phyloP scores from a whole-genome alignment of 805 yeast genomes.

The Teunomyces panamensis region DNA sequence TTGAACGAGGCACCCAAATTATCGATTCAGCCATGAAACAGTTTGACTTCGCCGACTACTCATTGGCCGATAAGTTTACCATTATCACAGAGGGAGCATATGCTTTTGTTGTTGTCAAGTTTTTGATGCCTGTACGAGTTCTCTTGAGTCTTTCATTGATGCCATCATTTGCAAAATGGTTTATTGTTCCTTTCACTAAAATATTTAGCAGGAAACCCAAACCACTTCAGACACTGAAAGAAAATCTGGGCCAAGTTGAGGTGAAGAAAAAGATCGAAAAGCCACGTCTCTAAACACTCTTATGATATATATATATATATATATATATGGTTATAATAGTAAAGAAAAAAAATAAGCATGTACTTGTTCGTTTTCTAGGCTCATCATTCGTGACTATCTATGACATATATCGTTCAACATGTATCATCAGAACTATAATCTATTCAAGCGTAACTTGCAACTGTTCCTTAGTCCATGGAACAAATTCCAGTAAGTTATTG shows the following conservation, averaged over 20 bases:
- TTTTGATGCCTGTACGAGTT: conserved; percentile 53
- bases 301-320: too few species aligned
- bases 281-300: conserved; percentile 24
- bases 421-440: conserved; percentile 1
- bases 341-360: too few species aligned
- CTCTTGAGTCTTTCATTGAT: conserved; percentile 49
- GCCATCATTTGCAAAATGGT: conserved; percentile 55
- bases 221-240: conserved; percentile 2
- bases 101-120: conserved; percentile 68
- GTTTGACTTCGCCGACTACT: conserved; percentile 29
- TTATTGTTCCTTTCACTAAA: conserved; percentile 46
- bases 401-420: conserved; percentile 1
- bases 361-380: background rate
- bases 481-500: conserved; percentile 30
- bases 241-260: background rate
- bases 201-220: conserved; percentile 15
- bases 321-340: conserved; percentile 8
- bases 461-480: conserved; percentile 35
- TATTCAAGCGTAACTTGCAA: conserved; percentile 33
- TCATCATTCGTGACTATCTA: conserved; percentile 7
- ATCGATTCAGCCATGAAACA: conserved; percentile 51
- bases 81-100: conserved; percentile 70
- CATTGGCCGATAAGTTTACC: conserved; percentile 50
- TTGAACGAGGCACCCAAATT: conserved; percentile 56
- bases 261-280: conserved; percentile 25